These are phyloP conservation scores for Picocystis sp. DNA, from an alignment of 163 green algal species.

Conservation along the genomic window DNA sequence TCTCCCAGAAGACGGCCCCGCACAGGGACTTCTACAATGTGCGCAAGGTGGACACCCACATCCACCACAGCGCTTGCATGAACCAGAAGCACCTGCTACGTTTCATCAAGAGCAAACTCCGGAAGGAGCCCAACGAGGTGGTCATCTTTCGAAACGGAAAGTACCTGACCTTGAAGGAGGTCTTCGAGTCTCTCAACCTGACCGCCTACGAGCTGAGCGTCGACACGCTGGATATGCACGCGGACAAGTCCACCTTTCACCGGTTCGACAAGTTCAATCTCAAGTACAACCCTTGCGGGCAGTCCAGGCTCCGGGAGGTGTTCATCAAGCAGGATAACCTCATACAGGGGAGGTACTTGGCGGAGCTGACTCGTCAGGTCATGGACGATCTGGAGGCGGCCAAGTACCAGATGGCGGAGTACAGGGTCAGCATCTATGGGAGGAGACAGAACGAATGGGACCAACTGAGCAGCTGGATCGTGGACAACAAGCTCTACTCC, in stretches of 20 bases:
- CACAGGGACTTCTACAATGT: slow-evolving; percentile 99
- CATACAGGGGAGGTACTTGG: slow-evolving; percentile 71
- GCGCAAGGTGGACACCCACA: slow-evolving; percentile 97
- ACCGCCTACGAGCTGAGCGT: slow-evolving; percentile 94
- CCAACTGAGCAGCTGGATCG: slow-evolving; percentile 88
- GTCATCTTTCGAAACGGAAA: slow-evolving; percentile 86
- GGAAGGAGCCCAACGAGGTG: slow-evolving; percentile 70
- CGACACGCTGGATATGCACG: slow-evolving; percentile 96
- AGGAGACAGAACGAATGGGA: slow-evolving; percentile 88
- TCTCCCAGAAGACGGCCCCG: slow-evolving; percentile 86
- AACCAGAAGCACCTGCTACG: slow-evolving; percentile 99
- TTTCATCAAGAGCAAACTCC: slow-evolving; percentile 95
- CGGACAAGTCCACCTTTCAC: slow-evolving; percentile 98
- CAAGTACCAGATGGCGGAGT: slow-evolving; percentile 98
- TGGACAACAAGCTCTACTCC: slow-evolving; percentile 77
- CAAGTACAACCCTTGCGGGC: slow-evolving; percentile 99
- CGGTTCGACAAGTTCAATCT: slow-evolving; percentile 98
- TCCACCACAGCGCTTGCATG: slow-evolving; percentile 96
- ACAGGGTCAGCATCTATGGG: slow-evolving; percentile 81
- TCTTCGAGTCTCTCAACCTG: slow-evolving; percentile 89
- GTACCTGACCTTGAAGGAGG: slow-evolving; percentile 91
- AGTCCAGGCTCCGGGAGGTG: slow-evolving; percentile 88
- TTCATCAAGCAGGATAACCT: slow-evolving; percentile 97
- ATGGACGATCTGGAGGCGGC: slow-evolving; percentile 72
- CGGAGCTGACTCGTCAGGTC: slow-evolving; percentile 92